These are phyloP conservation scores for Taiwanofungus camphoratus DNA, from an alignment of 1,284 basidiomycete species.

Conservation along the genomic window DNA sequence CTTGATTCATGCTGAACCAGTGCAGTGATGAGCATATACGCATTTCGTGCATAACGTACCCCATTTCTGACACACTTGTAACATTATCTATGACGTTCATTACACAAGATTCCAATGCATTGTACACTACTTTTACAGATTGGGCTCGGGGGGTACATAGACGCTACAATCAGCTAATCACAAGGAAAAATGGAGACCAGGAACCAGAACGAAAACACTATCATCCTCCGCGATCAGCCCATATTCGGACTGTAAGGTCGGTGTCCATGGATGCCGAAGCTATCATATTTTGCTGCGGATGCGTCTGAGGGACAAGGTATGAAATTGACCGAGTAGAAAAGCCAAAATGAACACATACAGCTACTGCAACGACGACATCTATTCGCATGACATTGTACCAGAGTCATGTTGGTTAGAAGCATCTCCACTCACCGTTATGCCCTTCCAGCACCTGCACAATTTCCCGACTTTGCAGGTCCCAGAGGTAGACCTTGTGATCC, in stretches of 20 bases:
- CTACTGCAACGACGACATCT: slow-evolving; percentile 75
- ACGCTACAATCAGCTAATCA: slow-evolving; percentile 3
- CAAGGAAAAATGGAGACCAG: background rate
- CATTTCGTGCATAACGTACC: slow-evolving; percentile 3
- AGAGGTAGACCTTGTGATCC: slow-evolving; percentile 84
- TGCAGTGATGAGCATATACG: slow-evolving; percentile 31
- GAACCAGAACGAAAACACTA: slow-evolving; percentile 1
- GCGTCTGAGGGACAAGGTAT: slow-evolving; percentile 45
- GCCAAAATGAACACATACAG: slow-evolving; percentile 45
- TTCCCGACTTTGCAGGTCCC: slow-evolving; percentile 87
- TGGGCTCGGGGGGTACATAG: background rate
- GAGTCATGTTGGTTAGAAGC: background rate
- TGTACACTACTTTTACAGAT: slow-evolving; percentile 7
- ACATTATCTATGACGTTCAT: slow-evolving; percentile 8
- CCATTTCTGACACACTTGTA: slow-evolving; percentile 5
- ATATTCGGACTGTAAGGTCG: slow-evolving; percentile 74
- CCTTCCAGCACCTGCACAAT: slow-evolving; percentile 76
- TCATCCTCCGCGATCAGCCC: slow-evolving; percentile 53
- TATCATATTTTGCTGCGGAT: slow-evolving; percentile 78
- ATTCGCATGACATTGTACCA: background rate
- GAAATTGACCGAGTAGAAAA: too few species aligned
- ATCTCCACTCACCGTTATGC: slow-evolving; percentile 54
- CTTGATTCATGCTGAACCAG: slow-evolving; percentile 58
- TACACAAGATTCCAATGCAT: slow-evolving; percentile 15
- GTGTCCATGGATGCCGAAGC: slow-evolving; percentile 80